phyloP scores from a whole-genome alignment of 1,139 yeast genomes.

The Candida frijolesensis region DNA sequence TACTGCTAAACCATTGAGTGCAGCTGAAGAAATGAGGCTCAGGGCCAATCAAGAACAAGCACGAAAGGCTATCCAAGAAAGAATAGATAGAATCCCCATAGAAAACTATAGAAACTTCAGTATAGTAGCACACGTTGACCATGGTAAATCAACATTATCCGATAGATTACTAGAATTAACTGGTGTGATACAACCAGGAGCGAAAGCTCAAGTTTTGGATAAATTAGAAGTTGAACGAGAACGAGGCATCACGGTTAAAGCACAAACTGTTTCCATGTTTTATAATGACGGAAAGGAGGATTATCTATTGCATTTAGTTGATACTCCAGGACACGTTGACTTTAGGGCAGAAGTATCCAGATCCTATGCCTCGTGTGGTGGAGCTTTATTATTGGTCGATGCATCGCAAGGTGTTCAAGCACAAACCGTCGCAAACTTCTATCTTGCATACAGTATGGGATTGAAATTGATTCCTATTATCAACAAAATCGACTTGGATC shows the following conservation, averaged over 20 bases:
- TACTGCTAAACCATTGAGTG: slow-evolving; percentile 5
- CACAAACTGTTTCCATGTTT: slow-evolving; percentile 94
- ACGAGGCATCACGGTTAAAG: slow-evolving; percentile 95
- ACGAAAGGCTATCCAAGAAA: slow-evolving; percentile 42
- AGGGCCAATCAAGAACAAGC: slow-evolving; percentile 35
- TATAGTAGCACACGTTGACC: slow-evolving; percentile 97
- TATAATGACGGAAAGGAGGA: slow-evolving; percentile 72
- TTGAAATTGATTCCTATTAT: slow-evolving; percentile 84
- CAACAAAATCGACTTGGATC: slow-evolving; percentile 88
- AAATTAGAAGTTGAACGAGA: slow-evolving; percentile 92
- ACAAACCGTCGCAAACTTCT: slow-evolving; percentile 95
- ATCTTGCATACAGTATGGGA: slow-evolving; percentile 84
- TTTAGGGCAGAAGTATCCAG: slow-evolving; percentile 92
- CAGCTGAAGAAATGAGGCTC: slow-evolving; percentile 31
- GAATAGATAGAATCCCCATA: slow-evolving; percentile 75
- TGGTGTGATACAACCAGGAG: slow-evolving; percentile 78
- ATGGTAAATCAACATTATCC: slow-evolving; percentile 91
- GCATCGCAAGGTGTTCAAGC: slow-evolving; percentile 98
- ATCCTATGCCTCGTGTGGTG: slow-evolving; percentile 95
- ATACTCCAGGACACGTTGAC: slow-evolving; percentile 98
- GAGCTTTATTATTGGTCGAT: slow-evolving; percentile 87
- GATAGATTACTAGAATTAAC: slow-evolving; percentile 87
- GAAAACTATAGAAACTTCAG: slow-evolving; percentile 87
- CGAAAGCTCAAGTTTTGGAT: slow-evolving; percentile 87
- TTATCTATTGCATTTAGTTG: slow-evolving; percentile 85